Conservation (phyloP, 2,329 filamentous ascomycete genomes). For the Clonostachys rhizophaga region DNA sequence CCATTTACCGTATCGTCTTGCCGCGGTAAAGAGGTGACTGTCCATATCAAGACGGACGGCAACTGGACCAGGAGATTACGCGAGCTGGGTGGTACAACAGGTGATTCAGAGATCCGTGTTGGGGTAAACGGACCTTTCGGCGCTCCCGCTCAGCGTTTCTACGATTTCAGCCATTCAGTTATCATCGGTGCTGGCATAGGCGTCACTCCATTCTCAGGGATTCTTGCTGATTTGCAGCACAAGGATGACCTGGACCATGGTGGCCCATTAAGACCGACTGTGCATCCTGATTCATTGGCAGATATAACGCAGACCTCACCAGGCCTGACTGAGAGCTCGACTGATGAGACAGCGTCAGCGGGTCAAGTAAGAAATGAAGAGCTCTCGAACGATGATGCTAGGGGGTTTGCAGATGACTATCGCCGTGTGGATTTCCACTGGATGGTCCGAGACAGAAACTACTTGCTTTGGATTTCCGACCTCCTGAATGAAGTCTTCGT, state of each 20-base stretch:
- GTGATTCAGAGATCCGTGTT: constrained; percentile 34
- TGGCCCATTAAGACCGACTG: constrained; percentile 7
- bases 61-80: constrained; percentile 47
- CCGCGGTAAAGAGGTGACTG: constrained; percentile 41
- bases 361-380: not conserved
- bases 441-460: constrained; percentile 53
- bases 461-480: constrained; percentile 52
- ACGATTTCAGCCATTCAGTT: constrained; percentile 50
- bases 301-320: too few relatives aligned
- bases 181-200: constrained; percentile 54
- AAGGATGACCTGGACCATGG: constrained; percentile 31
- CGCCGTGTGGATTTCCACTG: constrained; percentile 55
- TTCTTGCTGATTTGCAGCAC: constrained; percentile 48
- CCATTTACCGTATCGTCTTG: constrained; percentile 55
- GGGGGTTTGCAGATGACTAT: constrained; percentile 27
- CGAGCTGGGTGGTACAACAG: constrained; percentile 27
- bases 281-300: not conserved
- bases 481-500: constrained; percentile 42
- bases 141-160: constrained; percentile 53
- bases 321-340: too few relatives aligned
- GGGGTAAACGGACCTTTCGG: constrained; percentile 54
- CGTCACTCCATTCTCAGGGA: constrained; percentile 52
- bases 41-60: constrained; percentile 55
- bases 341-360: not conserved
- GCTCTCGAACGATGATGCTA: constrained; percentile 5